Evolutionary conservation across 2,329 filamentous ascomycete genomes (phyloP).

Genomic region (Neofusicoccum ribis): DNA sequence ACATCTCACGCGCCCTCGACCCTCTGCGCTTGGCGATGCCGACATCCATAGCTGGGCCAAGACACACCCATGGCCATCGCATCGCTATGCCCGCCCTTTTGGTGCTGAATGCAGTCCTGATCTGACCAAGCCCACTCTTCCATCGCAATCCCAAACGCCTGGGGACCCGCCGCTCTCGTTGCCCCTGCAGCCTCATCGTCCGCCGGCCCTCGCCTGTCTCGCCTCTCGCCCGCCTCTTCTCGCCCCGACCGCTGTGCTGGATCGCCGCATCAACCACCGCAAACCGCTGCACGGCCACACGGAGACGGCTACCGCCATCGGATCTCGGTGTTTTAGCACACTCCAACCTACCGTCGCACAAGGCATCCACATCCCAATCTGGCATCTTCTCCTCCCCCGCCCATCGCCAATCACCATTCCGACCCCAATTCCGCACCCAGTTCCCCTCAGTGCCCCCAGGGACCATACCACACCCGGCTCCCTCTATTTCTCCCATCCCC

Average conservation of each 20-base stretch:
- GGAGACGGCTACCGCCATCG: neutral
- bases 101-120: neutral
- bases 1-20: neutral
- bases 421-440: neutral
- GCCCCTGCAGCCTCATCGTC: neutral
- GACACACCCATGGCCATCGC: constrained; percentile 2
- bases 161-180: neutral
- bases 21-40: neutral
- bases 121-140: neutral
- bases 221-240: neutral
- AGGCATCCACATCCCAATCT: neutral
- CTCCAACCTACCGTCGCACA: constrained; percentile 5
- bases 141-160: constrained; percentile 12
- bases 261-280: neutral
- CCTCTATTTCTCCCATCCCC: neutral
- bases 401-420: constrained; percentile 6
- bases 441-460: neutral
- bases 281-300: neutral
- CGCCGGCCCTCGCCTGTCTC: neutral
- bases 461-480: neutral
- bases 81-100: neutral
- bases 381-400: neutral
- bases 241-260: neutral
- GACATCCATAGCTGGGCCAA: neutral
- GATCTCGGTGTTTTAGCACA: neutral